Base-by-base conservation (phyloP, 176 grass and related monocot species). In the Metroxylon sagu region DNA sequence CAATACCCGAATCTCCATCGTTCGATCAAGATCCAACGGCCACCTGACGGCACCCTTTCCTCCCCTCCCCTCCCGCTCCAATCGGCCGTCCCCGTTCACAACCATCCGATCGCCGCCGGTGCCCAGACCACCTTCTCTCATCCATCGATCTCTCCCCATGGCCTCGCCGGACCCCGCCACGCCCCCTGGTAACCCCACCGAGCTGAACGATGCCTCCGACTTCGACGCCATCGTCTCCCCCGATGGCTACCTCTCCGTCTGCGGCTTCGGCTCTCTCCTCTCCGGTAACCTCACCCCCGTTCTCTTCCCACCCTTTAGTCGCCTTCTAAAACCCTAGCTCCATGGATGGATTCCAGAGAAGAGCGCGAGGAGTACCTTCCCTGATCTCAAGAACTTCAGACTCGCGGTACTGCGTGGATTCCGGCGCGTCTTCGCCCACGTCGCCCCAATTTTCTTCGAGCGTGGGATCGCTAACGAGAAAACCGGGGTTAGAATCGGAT, bases 351-450 rank as follows among this genome's bases (percentile, higher is more conserved):
- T 65, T 26, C 26, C 66, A 91, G 87, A 97, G 56, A 78, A 69
- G 74, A 97, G 93, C 30, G 78, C 87, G 25, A 97, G 84, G 87
- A 97, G 93, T 78, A 98, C 93, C 16, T 98, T 97, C 74, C 93
- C 81, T 21, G 75, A 85, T 52, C 76, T 98, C 64, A 78, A 85
- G 66, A 76, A 79, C 50, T 98, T 97, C 58, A 76, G 84, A 4
- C 54, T 91, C 49, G 92, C 79, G 18, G 76, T 63, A 48, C 79
- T 91, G 43, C 75, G 69, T 2, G 84, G 87, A n/a, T 88, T 98
- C 75, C 87, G 87, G 3, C 78, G 93, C 14, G 93, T 98, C 51
- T 98, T 98, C 59, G 84, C 87, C 18, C 93, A 98, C 48, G 56
- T 71, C 1, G 87, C 87, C 4, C 87, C 93, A 18, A 98, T 98